Percentiles rank a stretch among this genome's conserved stretches.
phyloP scores from a whole-genome alignment of 768 basidiomycete species.

The Agaricus blazei region DNA sequence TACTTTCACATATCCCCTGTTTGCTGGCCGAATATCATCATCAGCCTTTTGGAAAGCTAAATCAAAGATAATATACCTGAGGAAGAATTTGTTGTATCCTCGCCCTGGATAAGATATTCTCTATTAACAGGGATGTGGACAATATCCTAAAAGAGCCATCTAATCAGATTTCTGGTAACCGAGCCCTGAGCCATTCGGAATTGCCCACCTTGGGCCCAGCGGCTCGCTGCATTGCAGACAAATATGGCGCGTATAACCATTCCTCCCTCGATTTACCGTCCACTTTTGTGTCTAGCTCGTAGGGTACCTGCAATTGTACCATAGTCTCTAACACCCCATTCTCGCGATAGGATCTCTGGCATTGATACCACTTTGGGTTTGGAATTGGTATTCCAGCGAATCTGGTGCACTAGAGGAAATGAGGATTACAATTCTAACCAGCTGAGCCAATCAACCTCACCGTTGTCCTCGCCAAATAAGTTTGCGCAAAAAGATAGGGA shows the following conservation, averaged over 20 bases:
- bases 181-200: too few relatives aligned
- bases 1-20: conserved; percentile 22
- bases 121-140: conserved; percentile 26
- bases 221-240: conserved; percentile 17
- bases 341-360: conserved; percentile 19
- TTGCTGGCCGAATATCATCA: neutral
- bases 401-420: neutral
- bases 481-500: conserved; percentile 23
- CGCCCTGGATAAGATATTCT: conserved; percentile 16
- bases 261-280: conserved; percentile 10
- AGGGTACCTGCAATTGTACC: conserved; percentile 18
- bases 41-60: too few relatives aligned
- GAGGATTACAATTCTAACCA: too few relatives aligned
- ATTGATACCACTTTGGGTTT: conserved; percentile 16
- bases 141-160: conserved; percentile 20
- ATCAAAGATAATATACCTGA: too few relatives aligned
- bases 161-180: too few relatives aligned
- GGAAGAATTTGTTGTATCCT: too few relatives aligned
- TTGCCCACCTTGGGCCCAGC: conserved; percentile 24
- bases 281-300: conserved; percentile 9
- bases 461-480: conserved; percentile 15
- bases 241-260: conserved; percentile 28
- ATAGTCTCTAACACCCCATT: conserved; percentile 27
- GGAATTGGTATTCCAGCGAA: neutral
- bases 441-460: conserved; percentile 11